Base-by-base conservation (phyloP, 2,329 filamentous ascomycete species). In the Lachnellula hyalina region DNA sequence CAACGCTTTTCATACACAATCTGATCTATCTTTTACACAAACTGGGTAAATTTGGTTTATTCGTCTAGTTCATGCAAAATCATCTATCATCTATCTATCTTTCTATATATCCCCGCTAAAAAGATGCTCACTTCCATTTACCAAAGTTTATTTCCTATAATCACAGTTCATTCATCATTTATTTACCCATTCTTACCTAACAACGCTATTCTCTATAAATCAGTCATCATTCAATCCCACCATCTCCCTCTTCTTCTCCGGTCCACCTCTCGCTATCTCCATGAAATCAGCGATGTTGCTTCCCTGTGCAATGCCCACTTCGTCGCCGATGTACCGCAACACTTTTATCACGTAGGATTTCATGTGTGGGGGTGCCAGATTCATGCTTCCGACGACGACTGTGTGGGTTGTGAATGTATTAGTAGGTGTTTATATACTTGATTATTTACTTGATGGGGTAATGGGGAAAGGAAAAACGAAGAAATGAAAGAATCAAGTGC, bases 261-360 rank as follows among this genome's bases (percentile, higher is more conserved):
- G 28, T 3, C 28, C 9, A 2, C 28, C 28, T 9, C n/a, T 4
- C n/a, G 25, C 11, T 9, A 2, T 48, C n/a, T 46, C 50, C 8
- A 62, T 50, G 25, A 60, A 61, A 9, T 4, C n/a, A n/a, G 74
- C 72, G 23, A 84, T 62, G 49, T 80, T 77, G 21, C 75, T 72
- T 9, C 80, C 80, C 64, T 83, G 83, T 53, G 74, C 73, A 44
- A 85, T 74, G 12, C 81, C 81, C 4, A 83, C 70, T 47, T 77
- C 75, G 49, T 77, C 72, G 2, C 75, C 77, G 45, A 84, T 80
- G 59, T 74, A 78, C 44, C 70, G 69, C 47, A 84, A 70, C 7
- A 80, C 35, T 2, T 49, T 42, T 4, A 35, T 49, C 1, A 54
- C 48, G 19, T 52, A 59, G 28, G 3, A 17, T 4, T 52, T 52